Evolutionary conservation across 345 rosid species (phyloP).

Genomic region (Kandelia obovata): DNA sequence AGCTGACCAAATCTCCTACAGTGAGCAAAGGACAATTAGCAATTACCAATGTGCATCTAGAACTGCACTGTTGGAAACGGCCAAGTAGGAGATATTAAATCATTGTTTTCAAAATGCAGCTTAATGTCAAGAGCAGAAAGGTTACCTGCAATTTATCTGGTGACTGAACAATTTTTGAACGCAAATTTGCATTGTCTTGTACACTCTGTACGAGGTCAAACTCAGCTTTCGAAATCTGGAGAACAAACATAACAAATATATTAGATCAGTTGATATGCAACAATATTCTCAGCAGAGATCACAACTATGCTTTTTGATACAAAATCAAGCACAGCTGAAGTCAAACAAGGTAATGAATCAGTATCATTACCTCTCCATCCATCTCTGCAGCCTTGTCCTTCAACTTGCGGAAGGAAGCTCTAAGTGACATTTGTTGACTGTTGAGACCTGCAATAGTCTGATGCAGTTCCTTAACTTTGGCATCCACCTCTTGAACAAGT

Average conservation of each 20-base stretch:
- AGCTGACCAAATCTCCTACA: neutral
- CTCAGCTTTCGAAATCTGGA: slow-evolving; percentile 76
- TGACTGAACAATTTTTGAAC: slow-evolving; percentile 84
- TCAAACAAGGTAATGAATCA: neutral
- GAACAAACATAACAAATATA: slow-evolving; percentile 11
- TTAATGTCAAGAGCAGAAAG: neutral
- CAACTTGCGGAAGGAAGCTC: slow-evolving; percentile 50
- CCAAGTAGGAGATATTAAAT: neutral
- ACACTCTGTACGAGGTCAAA: slow-evolving; percentile 73
- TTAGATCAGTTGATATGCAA: slow-evolving; percentile 1
- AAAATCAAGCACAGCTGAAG: too few relatives aligned
- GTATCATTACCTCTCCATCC: slow-evolving; percentile 54
- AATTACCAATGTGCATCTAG: neutral
- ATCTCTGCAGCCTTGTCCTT: slow-evolving; percentile 57
- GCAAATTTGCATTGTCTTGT: slow-evolving; percentile 75
- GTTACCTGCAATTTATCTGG: slow-evolving; percentile 89
- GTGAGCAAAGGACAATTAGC: neutral
- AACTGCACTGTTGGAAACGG: neutral
- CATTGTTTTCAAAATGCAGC: neutral
- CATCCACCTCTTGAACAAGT: slow-evolving; percentile 60
- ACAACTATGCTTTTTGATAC: too few relatives aligned
- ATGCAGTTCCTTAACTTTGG: slow-evolving; percentile 55
- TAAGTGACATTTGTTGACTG: slow-evolving; percentile 67
- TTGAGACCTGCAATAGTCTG: slow-evolving; percentile 62
- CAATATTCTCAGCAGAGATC: neutral